Evolutionary conservation across 352 stramenopile species (phyloP).

Genomic region (Thraustotheca clavata): DNA sequence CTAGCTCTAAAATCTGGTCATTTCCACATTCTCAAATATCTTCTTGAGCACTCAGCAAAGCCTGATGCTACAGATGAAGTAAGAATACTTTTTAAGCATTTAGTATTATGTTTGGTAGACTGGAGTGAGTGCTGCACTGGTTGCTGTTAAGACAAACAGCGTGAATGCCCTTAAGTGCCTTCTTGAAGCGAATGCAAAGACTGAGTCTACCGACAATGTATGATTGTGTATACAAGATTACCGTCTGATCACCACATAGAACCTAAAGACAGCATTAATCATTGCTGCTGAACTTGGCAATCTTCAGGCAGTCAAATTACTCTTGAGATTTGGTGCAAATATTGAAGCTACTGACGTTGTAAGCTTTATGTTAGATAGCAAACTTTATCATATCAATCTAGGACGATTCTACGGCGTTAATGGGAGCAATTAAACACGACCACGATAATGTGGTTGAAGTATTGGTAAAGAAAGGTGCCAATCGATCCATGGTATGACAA

Average conservation of each 20-base stretch:
- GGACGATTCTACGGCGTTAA: constrained; percentile 10
- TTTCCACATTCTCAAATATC: constrained; percentile 2
- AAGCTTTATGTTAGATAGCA: not conserved
- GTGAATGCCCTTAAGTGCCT: not conserved
- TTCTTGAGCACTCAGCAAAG: constrained; percentile 13
- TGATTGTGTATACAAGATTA: not conserved
- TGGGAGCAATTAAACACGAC: not conserved
- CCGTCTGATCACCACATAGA: not conserved
- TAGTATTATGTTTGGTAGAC: not conserved
- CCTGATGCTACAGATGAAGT: constrained; percentile 11
- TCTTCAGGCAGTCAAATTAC: not conserved
- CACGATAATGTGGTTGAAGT: not conserved
- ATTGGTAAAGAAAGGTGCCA: not conserved
- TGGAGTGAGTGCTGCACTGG: not conserved
- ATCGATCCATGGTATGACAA: too few species aligned
- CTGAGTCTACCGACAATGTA: constrained; percentile 4
- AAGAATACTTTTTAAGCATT: not conserved
- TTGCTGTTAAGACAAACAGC: constrained; percentile 7
- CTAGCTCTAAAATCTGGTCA: not conserved
- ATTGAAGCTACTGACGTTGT: constrained; percentile 16
- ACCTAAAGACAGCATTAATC: not conserved
- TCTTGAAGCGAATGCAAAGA: constrained; percentile 5
- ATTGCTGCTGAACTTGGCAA: constrained; percentile 2
- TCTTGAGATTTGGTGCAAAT: constrained; percentile 5
- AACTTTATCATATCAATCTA: not conserved